These are phyloP conservation scores for Cordyceps cicadae DNA, from an alignment of 2,329 filamentous ascomycete genomes.

Conservation along the genomic window DNA sequence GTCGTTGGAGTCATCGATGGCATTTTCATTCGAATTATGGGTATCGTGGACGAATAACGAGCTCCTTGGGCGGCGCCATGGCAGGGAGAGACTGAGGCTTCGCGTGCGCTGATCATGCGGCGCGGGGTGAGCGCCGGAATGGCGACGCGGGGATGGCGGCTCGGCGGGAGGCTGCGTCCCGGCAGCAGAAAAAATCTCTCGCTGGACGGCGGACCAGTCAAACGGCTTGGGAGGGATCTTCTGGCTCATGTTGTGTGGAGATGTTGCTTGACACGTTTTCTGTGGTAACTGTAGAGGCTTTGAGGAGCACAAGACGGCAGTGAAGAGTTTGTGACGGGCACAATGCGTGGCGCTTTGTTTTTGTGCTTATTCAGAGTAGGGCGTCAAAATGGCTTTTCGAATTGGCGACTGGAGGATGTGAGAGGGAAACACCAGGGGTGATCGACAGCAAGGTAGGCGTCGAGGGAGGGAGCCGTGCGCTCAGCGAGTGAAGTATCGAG, in stretches of 20 bases:
- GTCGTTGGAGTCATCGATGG: slow-evolving; percentile 23
- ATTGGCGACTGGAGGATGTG: neutral
- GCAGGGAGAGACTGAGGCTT: slow-evolving; percentile 42
- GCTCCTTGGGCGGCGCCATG: slow-evolving; percentile 42
- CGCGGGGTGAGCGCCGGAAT: slow-evolving; percentile 11
- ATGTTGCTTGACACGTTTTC: neutral
- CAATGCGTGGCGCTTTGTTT: neutral
- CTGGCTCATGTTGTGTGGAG: neutral
- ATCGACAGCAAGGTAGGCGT: neutral
- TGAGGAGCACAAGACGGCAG: neutral
- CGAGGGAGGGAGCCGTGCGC: slow-evolving; percentile 2
- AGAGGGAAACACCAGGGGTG: neutral
- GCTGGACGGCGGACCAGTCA: slow-evolving; percentile 6
- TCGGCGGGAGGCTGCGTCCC: neutral
- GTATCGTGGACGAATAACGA: slow-evolving; percentile 27
- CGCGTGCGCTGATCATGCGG: slow-evolving; percentile 33
- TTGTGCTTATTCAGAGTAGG: neutral
- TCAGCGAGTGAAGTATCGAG: neutral
- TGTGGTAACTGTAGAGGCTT: neutral
- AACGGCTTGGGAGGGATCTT: neutral
- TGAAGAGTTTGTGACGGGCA: neutral
- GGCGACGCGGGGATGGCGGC: neutral
- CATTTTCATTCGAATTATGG: slow-evolving; percentile 21
- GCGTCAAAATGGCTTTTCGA: neutral
- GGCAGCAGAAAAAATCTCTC: slow-evolving; percentile 4